Conservation (phyloP, 2,329 filamentous ascomycete species). For the Fusarium denticulatum region DNA sequence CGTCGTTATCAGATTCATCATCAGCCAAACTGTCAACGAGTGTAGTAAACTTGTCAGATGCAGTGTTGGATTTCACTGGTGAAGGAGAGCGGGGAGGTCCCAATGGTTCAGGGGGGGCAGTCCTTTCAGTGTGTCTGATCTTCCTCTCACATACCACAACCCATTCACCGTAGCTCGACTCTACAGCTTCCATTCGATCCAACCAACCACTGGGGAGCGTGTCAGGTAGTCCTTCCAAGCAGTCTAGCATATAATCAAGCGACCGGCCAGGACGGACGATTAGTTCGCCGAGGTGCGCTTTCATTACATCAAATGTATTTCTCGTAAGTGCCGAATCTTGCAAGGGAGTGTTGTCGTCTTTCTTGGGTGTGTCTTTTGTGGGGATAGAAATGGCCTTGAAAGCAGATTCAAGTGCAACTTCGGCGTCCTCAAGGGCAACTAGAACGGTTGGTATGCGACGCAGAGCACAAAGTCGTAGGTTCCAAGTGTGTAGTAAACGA, state of each 20-base stretch:
- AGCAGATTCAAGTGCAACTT: slow-evolving; percentile 71
- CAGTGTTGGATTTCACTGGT: slow-evolving; percentile 27
- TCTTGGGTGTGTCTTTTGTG: slow-evolving; percentile 30
- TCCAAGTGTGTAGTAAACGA: slow-evolving; percentile 81
- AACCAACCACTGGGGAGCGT: slow-evolving; percentile 89
- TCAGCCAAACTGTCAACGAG: slow-evolving; percentile 12
- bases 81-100: slow-evolving; percentile 37
- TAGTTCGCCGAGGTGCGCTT: slow-evolving; percentile 71
- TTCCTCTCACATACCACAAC: slow-evolving; percentile 78
- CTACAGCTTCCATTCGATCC: slow-evolving; percentile 82
- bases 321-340: slow-evolving; percentile 48
- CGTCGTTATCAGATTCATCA: slow-evolving; percentile 29
- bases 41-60: slow-evolving; percentile 3
- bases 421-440: slow-evolving; percentile 70
- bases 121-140: slow-evolving; percentile 73
- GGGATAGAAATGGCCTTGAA: slow-evolving; percentile 68
- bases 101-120: slow-evolving; percentile 22
- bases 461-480: slow-evolving; percentile 77
- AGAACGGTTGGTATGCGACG: slow-evolving; percentile 77
- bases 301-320: slow-evolving; percentile 67
- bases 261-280: slow-evolving; percentile 75
- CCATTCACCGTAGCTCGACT: slow-evolving; percentile 84
- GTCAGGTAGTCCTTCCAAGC: slow-evolving; percentile 84
- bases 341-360: slow-evolving; percentile 24
- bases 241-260: slow-evolving; percentile 87